Evolutionary conservation across 2,329 filamentous ascomycete genomes (phyloP), one percentile per base, ranked within the genome.

Genomic region (Chaetomiaceae sp.): DNA sequence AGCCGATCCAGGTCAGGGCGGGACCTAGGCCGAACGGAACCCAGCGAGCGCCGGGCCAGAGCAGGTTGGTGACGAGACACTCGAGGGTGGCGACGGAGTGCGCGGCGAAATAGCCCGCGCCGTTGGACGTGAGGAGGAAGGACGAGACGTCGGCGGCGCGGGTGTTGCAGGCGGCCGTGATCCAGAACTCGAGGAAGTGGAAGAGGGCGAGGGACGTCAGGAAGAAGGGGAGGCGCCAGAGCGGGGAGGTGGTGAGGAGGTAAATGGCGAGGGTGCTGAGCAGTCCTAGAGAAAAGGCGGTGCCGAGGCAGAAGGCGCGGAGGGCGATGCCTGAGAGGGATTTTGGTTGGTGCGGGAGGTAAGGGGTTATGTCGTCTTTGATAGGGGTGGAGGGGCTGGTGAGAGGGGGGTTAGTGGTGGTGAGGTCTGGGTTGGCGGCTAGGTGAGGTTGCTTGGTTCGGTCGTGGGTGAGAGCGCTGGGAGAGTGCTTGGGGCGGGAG

Each of bases 101-200:
- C 2, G 94, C 94, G 61, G 89, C 79, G 58, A 87, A 87, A 71
- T 97, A 97, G 6, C 83, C 83, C 39, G 81, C 82, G 69, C 94
- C 94, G 69, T 99, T 99, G 46, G 83, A 83, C 34, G 84, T 86
- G 33, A 97, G 78, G 14, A 99, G 81, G 69, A 95, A 99, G 33
- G 89, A 87, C 49, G 81, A 80, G 19, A 91, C 76, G 22, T 78
- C 81, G 19, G 89, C 89, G 47, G 83, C 78, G 15, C 79, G 77
- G 0, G 89, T 89, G 71, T 97, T 97, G 73, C 88, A 89, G 51
- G 79, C 76, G 8, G 92, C 91, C 0, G 92, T 96, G 29, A 85
- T 89, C 78, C 85, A 95, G 76, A 91, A 99, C 72, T 99, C 94
- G 69, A 97, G 84, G 72, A 96, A 97, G 76, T 99, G 94, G 73